Percentiles rank a stretch among this genome's conserved stretches.
phyloP scores from a whole-genome alignment of 2,329 filamentous ascomycete genomes.

The Aspergillus sp. region DNA sequence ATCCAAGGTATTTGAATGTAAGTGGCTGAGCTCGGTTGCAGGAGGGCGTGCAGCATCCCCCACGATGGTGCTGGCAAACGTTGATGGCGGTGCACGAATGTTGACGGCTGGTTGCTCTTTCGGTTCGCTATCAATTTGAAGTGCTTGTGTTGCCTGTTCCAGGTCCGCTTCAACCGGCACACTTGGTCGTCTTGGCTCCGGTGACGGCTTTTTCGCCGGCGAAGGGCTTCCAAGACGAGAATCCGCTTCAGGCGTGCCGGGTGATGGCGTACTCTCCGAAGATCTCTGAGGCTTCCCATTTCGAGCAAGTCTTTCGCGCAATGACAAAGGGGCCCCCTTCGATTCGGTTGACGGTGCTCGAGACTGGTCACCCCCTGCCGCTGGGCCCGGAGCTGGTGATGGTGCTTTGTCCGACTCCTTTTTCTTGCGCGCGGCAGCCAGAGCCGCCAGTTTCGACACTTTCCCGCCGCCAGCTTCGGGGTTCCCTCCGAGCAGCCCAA shows the following conservation, averaged over 20 bases:
- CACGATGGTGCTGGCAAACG: slow-evolving; percentile 49
- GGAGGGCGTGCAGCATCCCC: slow-evolving; percentile 28
- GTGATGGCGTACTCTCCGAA: slow-evolving; percentile 22
- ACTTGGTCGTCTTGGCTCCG: slow-evolving; percentile 16
- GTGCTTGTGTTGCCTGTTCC: slow-evolving; percentile 6
- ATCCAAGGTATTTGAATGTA: slow-evolving; percentile 33
- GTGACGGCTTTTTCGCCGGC: slow-evolving; percentile 18
- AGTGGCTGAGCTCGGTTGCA: slow-evolving; percentile 34
- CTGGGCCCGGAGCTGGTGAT: slow-evolving; percentile 6
- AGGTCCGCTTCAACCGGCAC: slow-evolving; percentile 3
- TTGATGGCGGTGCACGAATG: slow-evolving; percentile 50
- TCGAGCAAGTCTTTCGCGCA: slow-evolving; percentile 40
- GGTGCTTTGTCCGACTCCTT: slow-evolving; percentile 66
- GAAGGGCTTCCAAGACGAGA: slow-evolving; percentile 14
- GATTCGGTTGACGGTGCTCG: slow-evolving; percentile 18
- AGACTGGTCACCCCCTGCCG: slow-evolving; percentile 6
- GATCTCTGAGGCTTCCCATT: slow-evolving; percentile 29
- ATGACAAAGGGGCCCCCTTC: slow-evolving; percentile 30
- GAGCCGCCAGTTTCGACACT: slow-evolving; percentile 84
- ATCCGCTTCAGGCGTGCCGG: slow-evolving; percentile 22
- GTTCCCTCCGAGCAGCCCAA: slow-evolving; percentile 77
- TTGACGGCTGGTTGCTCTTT: slow-evolving; percentile 18
- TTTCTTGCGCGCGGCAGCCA: slow-evolving; percentile 83
- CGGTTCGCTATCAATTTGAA: slow-evolving; percentile 9
- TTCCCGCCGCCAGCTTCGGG: slow-evolving; percentile 62